Percentiles rank a stretch among this genome's conserved stretches.
Conservation (phyloP, 805 yeast species). For the Saccharomyces paradoxus region DNA sequence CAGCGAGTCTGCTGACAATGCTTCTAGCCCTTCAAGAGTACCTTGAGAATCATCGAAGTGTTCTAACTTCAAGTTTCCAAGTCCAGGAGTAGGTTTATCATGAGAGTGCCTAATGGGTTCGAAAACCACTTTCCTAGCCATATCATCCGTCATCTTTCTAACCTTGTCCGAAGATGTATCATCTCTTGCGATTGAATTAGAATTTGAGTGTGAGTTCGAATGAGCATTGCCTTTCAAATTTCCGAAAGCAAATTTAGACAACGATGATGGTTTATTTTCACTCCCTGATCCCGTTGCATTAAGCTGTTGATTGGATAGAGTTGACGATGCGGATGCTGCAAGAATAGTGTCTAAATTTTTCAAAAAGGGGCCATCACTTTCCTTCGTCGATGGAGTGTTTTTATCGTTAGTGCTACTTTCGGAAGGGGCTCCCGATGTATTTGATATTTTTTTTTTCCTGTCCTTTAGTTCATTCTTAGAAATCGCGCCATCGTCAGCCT, state of each 20-base stretch:
- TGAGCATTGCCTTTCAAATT: not conserved
- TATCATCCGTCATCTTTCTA: not conserved
- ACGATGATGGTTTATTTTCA: not conserved
- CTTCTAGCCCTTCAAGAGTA: not conserved
- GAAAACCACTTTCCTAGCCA: not conserved
- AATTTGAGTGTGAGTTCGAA: not conserved
- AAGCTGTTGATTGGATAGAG: not conserved
- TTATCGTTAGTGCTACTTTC: not conserved
- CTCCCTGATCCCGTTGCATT: not conserved
- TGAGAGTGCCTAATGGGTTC: not conserved
- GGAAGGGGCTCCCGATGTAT: not conserved
- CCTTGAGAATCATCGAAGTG: not conserved
- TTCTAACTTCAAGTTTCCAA: not conserved
- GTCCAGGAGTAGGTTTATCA: not conserved
- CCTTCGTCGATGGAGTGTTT: not conserved
- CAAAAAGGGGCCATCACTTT: not conserved
- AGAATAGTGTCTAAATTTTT: not conserved
- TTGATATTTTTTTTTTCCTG: not conserved
- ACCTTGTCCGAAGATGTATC: not conserved
- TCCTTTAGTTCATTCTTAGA: not conserved
- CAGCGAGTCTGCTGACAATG: not conserved
- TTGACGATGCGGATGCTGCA: not conserved
- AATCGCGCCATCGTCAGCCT: slow-evolving; percentile 1
- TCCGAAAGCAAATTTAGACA: not conserved
- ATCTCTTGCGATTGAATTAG: not conserved